A percentile compares a stretch with the other conserved stretches of the same genome.
These are phyloP conservation scores for Ustilaginoidea virens DNA, from an alignment of 2,329 filamentous ascomycete species.

Conservation along the genomic window DNA sequence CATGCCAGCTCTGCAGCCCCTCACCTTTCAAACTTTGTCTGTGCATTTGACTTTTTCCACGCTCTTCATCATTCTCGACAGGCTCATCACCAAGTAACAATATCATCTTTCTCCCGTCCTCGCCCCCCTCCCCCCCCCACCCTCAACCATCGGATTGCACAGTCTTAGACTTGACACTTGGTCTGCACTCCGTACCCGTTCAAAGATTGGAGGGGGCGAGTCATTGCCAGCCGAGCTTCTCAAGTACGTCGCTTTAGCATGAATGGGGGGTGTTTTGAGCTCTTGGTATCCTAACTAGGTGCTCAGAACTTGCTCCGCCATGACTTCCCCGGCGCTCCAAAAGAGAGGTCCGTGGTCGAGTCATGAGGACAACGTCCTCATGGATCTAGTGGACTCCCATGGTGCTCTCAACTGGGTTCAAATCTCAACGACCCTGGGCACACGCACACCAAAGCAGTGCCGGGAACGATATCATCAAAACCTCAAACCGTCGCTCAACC, in stretches of 20 bases:
- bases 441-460: constrained; percentile 84
- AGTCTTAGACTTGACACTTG: too few species aligned
- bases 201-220: too few species aligned
- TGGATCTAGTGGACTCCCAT: constrained; percentile 54
- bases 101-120: background rate
- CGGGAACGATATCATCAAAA: constrained; percentile 91
- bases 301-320: background rate
- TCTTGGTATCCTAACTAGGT: background rate
- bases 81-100: background rate
- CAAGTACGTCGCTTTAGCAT: too few species aligned
- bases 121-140: too few species aligned
- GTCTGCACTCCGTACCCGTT: too few species aligned
- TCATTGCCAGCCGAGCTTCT: too few species aligned
- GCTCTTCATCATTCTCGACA: background rate
- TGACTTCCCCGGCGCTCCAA: constrained; percentile 6
- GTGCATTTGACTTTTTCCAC: background rate
- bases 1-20: background rate
- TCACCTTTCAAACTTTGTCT: constrained; percentile 1
- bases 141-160: too few species aligned
- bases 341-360: constrained; percentile 69
- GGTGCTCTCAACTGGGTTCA: constrained; percentile 81
- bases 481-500: constrained; percentile 61
- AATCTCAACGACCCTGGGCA: constrained; percentile 60
- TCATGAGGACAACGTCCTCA: constrained; percentile 55
- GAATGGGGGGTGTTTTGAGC: too few species aligned